Conservation (phyloP, 352 stramenopile species). For the Pythium coloratum region DNA sequence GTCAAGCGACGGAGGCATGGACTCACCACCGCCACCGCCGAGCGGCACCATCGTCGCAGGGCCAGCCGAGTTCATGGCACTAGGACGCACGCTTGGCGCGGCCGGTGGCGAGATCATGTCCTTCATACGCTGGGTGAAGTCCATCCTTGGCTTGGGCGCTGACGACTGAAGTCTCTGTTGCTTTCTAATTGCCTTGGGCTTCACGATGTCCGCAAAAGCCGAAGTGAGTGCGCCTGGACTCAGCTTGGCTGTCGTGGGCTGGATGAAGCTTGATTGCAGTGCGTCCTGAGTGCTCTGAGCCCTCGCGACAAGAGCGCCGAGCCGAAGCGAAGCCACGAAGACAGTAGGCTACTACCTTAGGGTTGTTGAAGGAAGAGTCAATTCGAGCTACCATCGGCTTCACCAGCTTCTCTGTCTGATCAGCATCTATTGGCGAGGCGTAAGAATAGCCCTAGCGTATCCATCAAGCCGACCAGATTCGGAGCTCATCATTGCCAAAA, state of each 20-base stretch:
- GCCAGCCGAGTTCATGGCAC: conserved; percentile 32
- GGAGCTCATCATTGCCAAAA: background rate
- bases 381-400: background rate
- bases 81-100: conserved; percentile 49
- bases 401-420: conserved; percentile 1
- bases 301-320: conserved; percentile 3
- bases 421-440: background rate
- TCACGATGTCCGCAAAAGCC: conserved; percentile 16
- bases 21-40: background rate
- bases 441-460: conserved; percentile 5
- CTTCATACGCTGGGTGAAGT: conserved; percentile 78
- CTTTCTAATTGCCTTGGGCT: conserved; percentile 16
- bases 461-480: background rate
- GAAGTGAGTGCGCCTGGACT: conserved; percentile 15
- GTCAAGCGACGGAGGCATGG: conserved; percentile 24
- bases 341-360: background rate
- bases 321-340: background rate
- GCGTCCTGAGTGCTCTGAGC: conserved; percentile 4
- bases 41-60: conserved; percentile 21
- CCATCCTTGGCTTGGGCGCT: conserved; percentile 36
- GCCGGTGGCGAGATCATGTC: conserved; percentile 61
- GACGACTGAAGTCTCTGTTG: background rate
- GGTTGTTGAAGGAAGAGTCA: background rate
- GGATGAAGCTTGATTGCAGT: background rate
- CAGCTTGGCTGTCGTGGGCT: background rate